These are phyloP conservation scores for Cercospora sesami DNA, from an alignment of 2,329 filamentous ascomycete genomes.

Conservation along the genomic window DNA sequence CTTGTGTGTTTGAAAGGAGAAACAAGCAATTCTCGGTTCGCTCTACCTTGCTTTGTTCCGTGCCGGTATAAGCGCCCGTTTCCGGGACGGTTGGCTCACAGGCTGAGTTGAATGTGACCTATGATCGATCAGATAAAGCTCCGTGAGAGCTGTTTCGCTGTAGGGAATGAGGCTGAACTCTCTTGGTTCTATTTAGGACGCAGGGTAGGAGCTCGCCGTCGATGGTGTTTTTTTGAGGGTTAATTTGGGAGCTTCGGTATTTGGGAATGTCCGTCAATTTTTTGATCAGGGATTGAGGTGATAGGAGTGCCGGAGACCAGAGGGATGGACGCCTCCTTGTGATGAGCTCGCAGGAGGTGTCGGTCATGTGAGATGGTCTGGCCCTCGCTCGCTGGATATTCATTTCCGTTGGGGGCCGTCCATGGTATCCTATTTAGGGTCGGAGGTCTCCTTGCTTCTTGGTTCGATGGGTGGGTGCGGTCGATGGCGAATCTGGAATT, in stretches of 20 bases:
- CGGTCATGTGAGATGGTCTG: slow-evolving; percentile 2
- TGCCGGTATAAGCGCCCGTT: slow-evolving; percentile 1
- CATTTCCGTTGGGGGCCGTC: background rate
- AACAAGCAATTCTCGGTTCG: background rate
- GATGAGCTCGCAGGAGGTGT: slow-evolving; percentile 1
- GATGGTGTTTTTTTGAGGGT: background rate
- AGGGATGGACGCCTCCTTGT: background rate
- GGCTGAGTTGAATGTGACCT: background rate
- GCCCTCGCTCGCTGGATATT: background rate
- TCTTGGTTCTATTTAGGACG: slow-evolving; percentile 1
- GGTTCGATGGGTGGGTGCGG: background rate
- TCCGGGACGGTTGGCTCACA: slow-evolving; percentile 1
- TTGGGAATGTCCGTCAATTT: slow-evolving; percentile 1
- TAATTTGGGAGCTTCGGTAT: background rate
- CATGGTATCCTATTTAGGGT: background rate
- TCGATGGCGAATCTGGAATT: background rate
- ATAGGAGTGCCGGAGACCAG: background rate
- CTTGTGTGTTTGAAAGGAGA: background rate
- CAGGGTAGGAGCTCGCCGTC: slow-evolving; percentile 3
- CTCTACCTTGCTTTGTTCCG: background rate
- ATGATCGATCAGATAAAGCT: background rate
- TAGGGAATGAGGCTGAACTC: background rate
- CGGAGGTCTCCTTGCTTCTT: background rate
- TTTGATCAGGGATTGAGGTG: background rate
- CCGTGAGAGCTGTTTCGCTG: slow-evolving; percentile 3